Conservation (phyloP, 441 rosid genomes). For the Pelargonium fulgidum region DNA sequence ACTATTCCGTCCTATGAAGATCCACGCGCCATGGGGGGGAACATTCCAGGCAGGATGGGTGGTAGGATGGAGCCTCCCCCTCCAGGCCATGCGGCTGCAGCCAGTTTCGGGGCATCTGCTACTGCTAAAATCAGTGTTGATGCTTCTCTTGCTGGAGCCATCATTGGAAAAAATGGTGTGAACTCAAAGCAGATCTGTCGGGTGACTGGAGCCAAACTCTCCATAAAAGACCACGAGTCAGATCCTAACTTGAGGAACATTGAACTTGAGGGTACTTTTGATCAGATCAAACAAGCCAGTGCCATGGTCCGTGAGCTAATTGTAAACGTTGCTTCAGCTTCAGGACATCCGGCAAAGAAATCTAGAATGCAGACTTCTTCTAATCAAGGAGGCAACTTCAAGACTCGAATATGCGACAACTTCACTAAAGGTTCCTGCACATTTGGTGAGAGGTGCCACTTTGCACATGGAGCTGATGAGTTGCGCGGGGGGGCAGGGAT, state of each 20-base stretch:
- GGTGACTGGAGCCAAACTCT: slow-evolving; percentile 75
- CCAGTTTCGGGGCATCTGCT: slow-evolving; percentile 82
- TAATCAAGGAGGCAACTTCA: slow-evolving; percentile 52
- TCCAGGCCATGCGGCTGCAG: slow-evolving; percentile 41
- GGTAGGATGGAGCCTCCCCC: slow-evolving; percentile 44
- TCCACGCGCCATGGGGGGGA: slow-evolving; percentile 42
- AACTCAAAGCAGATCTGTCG: slow-evolving; percentile 87
- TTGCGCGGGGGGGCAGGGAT: slow-evolving; percentile 50
- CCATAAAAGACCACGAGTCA: slow-evolving; percentile 71
- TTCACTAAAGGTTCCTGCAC: slow-evolving; percentile 80
- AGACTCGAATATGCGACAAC: slow-evolving; percentile 84
- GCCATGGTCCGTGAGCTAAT: slow-evolving; percentile 87
- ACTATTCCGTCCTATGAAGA: slow-evolving; percentile 46
- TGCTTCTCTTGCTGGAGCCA: slow-evolving; percentile 85
- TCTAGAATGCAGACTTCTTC: slow-evolving; percentile 27
- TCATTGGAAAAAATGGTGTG: slow-evolving; percentile 86
- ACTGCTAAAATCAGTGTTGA: slow-evolving; percentile 88
- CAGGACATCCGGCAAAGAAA: slow-evolving; percentile 36
- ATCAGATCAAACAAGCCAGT: slow-evolving; percentile 88
- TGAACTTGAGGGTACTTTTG: slow-evolving; percentile 87
- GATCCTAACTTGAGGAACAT: slow-evolving; percentile 78
- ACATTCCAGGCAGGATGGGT: slow-evolving; percentile 38
- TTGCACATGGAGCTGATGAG: slow-evolving; percentile 88
- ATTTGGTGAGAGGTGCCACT: slow-evolving; percentile 91
- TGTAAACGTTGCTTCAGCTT: slow-evolving; percentile 45